Percentiles rank a stretch among this genome's conserved stretches.
Evolutionary conservation across 495 filamentous ascomycete species (phyloP).

Genomic region (Antarctomyces pellizariae): DNA sequence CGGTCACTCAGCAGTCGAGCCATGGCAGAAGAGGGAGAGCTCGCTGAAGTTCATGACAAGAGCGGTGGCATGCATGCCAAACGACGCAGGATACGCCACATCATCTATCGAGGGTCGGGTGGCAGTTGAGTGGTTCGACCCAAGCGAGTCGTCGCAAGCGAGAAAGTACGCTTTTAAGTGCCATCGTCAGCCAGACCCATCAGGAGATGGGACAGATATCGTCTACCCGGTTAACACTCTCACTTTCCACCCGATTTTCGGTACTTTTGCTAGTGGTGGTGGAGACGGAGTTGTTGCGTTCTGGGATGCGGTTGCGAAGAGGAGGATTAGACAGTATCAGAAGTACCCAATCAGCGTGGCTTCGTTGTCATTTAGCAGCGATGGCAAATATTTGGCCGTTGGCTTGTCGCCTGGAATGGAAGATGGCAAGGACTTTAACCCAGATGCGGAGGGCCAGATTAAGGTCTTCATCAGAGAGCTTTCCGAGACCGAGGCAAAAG

Average conservation of each 20-base stretch:
- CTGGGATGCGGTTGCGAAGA: constrained; percentile 86
- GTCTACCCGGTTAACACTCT: constrained; percentile 92
- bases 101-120: constrained; percentile 81
- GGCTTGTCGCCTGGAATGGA: constrained; percentile 81
- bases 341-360: constrained; percentile 57
- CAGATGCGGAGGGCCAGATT: constrained; percentile 44
- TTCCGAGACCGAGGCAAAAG: constrained; percentile 67
- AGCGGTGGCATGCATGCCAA: constrained; percentile 88
- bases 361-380: constrained; percentile 46
- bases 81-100: constrained; percentile 75
- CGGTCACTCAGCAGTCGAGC: constrained; percentile 28
- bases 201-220: constrained; percentile 48
- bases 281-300: constrained; percentile 87
- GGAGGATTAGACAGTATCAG: constrained; percentile 76
- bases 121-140: constrained; percentile 94
- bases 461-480: constrained; percentile 66
- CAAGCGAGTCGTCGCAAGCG: constrained; percentile 56
- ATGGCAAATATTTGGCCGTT: constrained; percentile 68
- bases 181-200: constrained; percentile 42
- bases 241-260: constrained; percentile 73
- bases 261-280: constrained; percentile 81
- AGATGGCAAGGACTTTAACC: constrained; percentile 52
- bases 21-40: constrained; percentile 78
- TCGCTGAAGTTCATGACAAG: constrained; percentile 90
- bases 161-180: constrained; percentile 98